These are phyloP conservation scores for Pseudocercospora musae DNA, from an alignment of 2,329 filamentous ascomycete genomes.

Conservation along the genomic window DNA sequence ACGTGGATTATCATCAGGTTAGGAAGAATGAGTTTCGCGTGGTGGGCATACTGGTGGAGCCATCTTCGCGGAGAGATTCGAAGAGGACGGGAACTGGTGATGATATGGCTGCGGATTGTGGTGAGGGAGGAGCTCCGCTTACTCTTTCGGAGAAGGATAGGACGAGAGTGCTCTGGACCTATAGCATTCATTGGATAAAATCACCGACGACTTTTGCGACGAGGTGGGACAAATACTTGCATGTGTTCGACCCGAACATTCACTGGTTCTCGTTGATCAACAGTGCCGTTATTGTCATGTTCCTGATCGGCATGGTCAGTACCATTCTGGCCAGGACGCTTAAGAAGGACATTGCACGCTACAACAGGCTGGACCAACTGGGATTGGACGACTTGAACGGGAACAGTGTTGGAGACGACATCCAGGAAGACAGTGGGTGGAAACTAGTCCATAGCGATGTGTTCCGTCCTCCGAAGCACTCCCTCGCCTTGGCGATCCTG, in stretches of 20 bases:
- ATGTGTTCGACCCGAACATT: slow-evolving; percentile 95
- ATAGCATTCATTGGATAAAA: slow-evolving; percentile 84
- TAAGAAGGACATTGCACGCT: slow-evolving; percentile 91
- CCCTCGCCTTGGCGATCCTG: slow-evolving; percentile 79
- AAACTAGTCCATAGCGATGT: slow-evolving; percentile 97
- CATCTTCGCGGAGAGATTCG: slow-evolving; percentile 65
- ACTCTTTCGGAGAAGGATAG: slow-evolving; percentile 61
- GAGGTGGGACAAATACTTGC: slow-evolving; percentile 97
- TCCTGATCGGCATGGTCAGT: slow-evolving; percentile 84
- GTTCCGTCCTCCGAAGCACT: slow-evolving; percentile 81
- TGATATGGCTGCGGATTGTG: slow-evolving; percentile 57
- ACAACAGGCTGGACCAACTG: slow-evolving; percentile 91
- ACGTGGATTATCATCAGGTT: slow-evolving; percentile 87
- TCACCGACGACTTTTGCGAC: slow-evolving; percentile 91
- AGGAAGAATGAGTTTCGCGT: slow-evolving; percentile 72
- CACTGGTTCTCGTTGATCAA: slow-evolving; percentile 99
- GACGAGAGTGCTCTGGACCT: slow-evolving; percentile 78
- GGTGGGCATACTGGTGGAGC: slow-evolving; percentile 86
- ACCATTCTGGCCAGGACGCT: slow-evolving; percentile 87
- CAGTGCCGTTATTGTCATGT: slow-evolving; percentile 89
- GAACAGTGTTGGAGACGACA: slow-evolving; percentile 76
- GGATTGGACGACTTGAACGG: slow-evolving; percentile 85
- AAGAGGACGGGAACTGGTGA: slow-evolving; percentile 50
- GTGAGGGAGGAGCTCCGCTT: slow-evolving; percentile 55
- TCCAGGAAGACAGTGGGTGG: slow-evolving; percentile 98